Conservation (phyloP, 169 alveolate species). For the Plasmodium knowlesi region DNA sequence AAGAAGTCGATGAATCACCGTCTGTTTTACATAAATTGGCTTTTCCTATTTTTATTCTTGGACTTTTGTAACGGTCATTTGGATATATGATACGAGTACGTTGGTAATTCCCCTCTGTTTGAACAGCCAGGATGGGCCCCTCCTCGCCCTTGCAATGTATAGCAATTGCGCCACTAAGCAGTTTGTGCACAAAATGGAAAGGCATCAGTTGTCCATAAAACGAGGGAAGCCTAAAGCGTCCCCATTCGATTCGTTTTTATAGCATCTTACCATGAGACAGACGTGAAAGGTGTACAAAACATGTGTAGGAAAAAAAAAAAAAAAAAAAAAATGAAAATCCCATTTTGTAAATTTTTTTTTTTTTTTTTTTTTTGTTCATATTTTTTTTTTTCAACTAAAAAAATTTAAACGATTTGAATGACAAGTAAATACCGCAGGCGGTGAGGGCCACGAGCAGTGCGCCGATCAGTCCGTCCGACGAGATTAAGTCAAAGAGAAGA, state of each 20-base stretch:
- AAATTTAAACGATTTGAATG: constrained; percentile 70
- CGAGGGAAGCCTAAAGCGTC: background rate
- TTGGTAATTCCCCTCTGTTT: background rate
- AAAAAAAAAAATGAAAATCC: background rate
- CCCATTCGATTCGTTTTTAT: background rate
- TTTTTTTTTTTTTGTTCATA: background rate
- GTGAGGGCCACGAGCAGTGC: constrained; percentile 48
- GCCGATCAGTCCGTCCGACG: constrained; percentile 38
- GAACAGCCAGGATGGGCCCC: background rate
- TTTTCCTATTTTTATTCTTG: constrained; percentile 79
- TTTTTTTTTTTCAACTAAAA: background rate
- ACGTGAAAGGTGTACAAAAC: background rate
- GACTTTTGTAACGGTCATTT: constrained; percentile 78
- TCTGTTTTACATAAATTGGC: constrained; percentile 83
- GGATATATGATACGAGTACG: constrained; percentile 49
- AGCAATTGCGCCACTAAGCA: background rate
- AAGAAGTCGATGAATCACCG: constrained; percentile 84
- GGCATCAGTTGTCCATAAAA: background rate
- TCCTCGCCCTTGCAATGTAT: background rate
- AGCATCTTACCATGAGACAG: background rate
- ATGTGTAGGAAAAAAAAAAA: background rate
- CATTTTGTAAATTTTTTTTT: constrained; percentile 42
- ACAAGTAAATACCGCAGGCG: constrained; percentile 46
- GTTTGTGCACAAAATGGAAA: background rate
- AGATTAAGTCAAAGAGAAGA: constrained; percentile 43